These are phyloP conservation scores for Gossypium mustelinum DNA, from an alignment of 345 rosid species.

Conservation along the genomic window DNA sequence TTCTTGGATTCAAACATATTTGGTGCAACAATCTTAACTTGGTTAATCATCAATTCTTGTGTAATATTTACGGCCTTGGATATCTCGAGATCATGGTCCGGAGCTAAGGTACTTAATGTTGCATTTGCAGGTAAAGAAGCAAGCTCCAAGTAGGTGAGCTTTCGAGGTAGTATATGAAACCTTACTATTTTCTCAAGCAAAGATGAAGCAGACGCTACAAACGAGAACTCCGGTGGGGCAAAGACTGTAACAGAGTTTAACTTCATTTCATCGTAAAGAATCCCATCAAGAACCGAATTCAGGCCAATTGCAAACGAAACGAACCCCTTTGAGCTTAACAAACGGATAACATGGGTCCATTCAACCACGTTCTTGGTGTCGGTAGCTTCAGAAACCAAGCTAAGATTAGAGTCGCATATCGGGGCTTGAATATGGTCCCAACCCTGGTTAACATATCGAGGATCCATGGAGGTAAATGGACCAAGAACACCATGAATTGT, in stretches of 20 bases:
- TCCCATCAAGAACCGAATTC: conserved; percentile 57
- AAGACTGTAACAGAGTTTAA: conserved; percentile 55
- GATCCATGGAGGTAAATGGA: conserved; percentile 43
- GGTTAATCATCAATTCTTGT: conserved; percentile 35
- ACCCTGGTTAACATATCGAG: conserved; percentile 20
- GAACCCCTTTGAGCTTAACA: conserved; percentile 62
- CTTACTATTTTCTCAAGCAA: conserved; percentile 52
- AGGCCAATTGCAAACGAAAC: conserved; percentile 71
- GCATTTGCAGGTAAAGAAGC: conserved; percentile 42
- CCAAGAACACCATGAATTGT: conserved; percentile 66
- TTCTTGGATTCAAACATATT: conserved; percentile 44
- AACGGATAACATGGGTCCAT: conserved; percentile 54
- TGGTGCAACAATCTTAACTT: conserved; percentile 47
- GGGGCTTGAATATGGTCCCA: conserved; percentile 34
- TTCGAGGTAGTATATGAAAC: conserved; percentile 46
- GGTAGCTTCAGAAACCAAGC: conserved; percentile 16
- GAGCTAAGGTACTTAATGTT: conserved; percentile 39
- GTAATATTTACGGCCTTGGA: conserved; percentile 21
- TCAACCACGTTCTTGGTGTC: conserved; percentile 35
- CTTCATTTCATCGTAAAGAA: conserved; percentile 35
- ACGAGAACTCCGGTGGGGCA: conserved; percentile 47
- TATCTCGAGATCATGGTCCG: conserved; percentile 40
- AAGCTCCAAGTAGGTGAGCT: conserved; percentile 39
- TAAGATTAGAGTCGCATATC: conserved; percentile 27
- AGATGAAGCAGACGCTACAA: conserved; percentile 47